Percentiles rank a stretch among this genome's conserved stretches.
Conservation (phyloP, 441 rosid species). For the Erysimum cheiri region DNA sequence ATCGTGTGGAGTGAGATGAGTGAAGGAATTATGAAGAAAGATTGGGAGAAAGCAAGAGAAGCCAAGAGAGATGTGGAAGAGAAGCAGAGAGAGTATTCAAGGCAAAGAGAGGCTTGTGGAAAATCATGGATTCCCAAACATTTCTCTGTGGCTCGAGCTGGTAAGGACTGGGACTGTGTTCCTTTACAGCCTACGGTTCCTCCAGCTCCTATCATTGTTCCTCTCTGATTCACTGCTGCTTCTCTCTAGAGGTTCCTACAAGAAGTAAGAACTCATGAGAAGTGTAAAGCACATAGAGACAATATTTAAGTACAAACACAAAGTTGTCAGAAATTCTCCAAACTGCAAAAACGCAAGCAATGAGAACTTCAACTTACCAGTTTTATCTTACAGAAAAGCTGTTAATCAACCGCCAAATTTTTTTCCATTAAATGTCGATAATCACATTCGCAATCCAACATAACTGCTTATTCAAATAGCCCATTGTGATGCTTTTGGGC, state of each 20-base stretch:
- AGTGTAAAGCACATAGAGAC: not conserved
- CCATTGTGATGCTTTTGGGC: no score
- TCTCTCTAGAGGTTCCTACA: slow-evolving; percentile 26
- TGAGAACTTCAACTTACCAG: slow-evolving; percentile 10
- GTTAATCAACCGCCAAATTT: slow-evolving; percentile 1
- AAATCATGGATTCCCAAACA: slow-evolving; percentile 72
- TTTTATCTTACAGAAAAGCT: not conserved
- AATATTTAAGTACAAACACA: not conserved
- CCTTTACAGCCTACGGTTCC: slow-evolving; percentile 64
- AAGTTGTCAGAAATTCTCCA: slow-evolving; percentile 16
- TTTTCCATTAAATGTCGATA: not conserved
- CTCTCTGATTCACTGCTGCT: slow-evolving; percentile 38
- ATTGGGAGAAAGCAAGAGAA: slow-evolving; percentile 80
- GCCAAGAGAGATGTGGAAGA: slow-evolving; percentile 74
- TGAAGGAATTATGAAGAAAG: slow-evolving; percentile 55
- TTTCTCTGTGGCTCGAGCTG: slow-evolving; percentile 51
- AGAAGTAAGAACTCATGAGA: slow-evolving; percentile 21
- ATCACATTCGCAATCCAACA: not conserved
- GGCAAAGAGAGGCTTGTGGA: slow-evolving; percentile 52
- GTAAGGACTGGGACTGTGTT: slow-evolving; percentile 68
- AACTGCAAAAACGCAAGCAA: slow-evolving; percentile 19
- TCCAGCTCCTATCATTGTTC: slow-evolving; percentile 73
- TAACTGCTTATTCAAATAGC: not conserved
- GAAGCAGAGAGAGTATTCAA: slow-evolving; percentile 59
- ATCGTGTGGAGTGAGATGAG: slow-evolving; percentile 73